Evolutionary conservation across 768 basidiomycete genomes (phyloP).

Genomic region (Collybia nuda): DNA sequence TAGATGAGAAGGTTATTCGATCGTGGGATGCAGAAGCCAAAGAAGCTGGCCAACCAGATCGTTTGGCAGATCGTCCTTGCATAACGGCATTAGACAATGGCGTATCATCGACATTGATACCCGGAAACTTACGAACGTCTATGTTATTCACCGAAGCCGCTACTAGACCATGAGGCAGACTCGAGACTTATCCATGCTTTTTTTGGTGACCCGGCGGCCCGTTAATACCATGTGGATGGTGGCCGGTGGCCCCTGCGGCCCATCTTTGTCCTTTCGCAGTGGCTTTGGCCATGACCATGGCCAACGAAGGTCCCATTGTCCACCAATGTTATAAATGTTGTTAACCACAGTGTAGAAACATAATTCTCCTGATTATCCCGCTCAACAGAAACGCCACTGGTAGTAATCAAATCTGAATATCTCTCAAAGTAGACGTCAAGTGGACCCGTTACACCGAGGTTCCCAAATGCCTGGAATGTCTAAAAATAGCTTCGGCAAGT

Average conservation of each 20-base stretch:
- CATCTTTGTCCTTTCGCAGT: not conserved
- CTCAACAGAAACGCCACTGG: too few species aligned
- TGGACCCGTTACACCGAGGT: not conserved
- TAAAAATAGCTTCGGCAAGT: not conserved
- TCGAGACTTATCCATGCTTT: not conserved
- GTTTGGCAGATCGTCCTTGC: slow-evolving; percentile 17
- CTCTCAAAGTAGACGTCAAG: too few species aligned
- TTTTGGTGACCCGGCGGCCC: not conserved
- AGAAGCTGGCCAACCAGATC: slow-evolving; percentile 15
- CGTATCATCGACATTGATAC: slow-evolving; percentile 5
- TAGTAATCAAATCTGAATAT: too few species aligned
- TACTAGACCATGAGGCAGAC: not conserved
- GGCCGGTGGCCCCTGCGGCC: not conserved
- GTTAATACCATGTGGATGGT: not conserved
- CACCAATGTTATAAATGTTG: not conserved
- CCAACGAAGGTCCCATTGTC: slow-evolving; percentile 1
- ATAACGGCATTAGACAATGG: slow-evolving; percentile 20
- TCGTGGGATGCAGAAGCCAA: slow-evolving; percentile 28
- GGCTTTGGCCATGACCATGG: not conserved
- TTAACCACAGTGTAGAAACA: too few species aligned
- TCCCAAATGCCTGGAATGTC: slow-evolving; percentile 3
- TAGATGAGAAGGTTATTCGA: slow-evolving; percentile 22
- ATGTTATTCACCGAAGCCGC: not conserved
- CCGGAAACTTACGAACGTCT: slow-evolving; percentile 3
- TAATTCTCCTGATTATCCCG: too few species aligned